These are phyloP conservation scores for Naganishia albida DNA, from an alignment of 1,284 basidiomycete species.

Conservation along the genomic window DNA sequence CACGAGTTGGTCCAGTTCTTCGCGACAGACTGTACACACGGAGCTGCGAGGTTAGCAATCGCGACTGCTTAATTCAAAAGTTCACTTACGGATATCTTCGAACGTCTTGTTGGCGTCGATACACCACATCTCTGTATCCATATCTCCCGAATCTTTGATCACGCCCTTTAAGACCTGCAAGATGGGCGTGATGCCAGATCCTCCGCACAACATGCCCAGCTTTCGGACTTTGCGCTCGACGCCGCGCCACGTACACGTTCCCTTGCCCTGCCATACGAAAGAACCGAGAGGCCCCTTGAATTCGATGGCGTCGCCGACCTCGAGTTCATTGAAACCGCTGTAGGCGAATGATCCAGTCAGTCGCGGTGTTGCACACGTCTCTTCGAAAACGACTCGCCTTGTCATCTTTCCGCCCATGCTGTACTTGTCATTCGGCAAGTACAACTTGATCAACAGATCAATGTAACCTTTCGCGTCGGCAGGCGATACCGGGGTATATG, in stretches of 20 bases:
- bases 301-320: conserved; percentile 60
- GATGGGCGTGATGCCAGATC: conserved; percentile 66
- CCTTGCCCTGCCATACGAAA: conserved; percentile 61
- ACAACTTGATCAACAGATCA: conserved; percentile 64
- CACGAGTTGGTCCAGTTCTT: conserved; percentile 60
- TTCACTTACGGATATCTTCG: conserved; percentile 38
- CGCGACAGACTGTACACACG: conserved; percentile 53
- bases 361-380: background rate
- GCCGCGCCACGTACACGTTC: conserved; percentile 55
- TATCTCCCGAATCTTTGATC: conserved; percentile 55
- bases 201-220: conserved; percentile 65
- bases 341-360: background rate
- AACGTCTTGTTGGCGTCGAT: conserved; percentile 61
- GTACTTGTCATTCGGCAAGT: conserved; percentile 56
- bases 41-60: background rate
- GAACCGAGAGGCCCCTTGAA: conserved; percentile 67
- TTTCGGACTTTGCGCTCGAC: conserved; percentile 54
- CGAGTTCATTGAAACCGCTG: conserved; percentile 58
- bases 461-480: conserved; percentile 58
- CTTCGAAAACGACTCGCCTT: conserved; percentile 34
- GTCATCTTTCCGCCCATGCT: conserved; percentile 64
- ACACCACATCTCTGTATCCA: conserved; percentile 58
- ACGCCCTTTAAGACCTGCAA: conserved; percentile 61
- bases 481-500: conserved; percentile 65
- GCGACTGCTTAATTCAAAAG: background rate